phyloP scores from a whole-genome alignment of 306 rosid species.

The Purshia tridentata region DNA sequence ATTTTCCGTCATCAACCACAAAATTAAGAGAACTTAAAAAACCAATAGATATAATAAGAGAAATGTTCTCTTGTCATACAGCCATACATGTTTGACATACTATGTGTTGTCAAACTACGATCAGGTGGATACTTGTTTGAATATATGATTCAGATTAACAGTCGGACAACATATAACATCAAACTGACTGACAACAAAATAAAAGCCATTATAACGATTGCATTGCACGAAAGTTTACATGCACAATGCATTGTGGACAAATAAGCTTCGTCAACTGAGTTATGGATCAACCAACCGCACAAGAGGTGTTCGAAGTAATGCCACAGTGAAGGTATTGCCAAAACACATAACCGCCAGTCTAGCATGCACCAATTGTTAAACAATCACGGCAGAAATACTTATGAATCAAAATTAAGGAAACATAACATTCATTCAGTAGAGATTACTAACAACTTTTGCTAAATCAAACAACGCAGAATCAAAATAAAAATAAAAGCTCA shows the following conservation, averaged over 20 bases:
- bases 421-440: background rate
- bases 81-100: background rate
- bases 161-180: too few relatives aligned
- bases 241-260: background rate
- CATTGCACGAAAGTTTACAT: background rate
- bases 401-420: background rate
- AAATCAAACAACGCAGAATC: too few relatives aligned
- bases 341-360: background rate
- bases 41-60: background rate
- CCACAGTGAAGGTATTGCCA: background rate
- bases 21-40: background rate
- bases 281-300: background rate
- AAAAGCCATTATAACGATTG: background rate
- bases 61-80: background rate
- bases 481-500: background rate
- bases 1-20: background rate
- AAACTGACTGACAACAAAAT: background rate
- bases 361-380: background rate
- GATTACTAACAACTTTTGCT: background rate
- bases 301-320: constrained; percentile 6
- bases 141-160: too few relatives aligned
- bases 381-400: background rate
- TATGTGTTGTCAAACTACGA: too few relatives aligned
- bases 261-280: background rate
- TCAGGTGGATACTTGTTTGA: too few relatives aligned